A percentile compares a stretch with the other conserved stretches of the same genome.
These are phyloP conservation scores for Candida coleopterorum DNA, from an alignment of 805 yeast species.

Conservation along the genomic window DNA sequence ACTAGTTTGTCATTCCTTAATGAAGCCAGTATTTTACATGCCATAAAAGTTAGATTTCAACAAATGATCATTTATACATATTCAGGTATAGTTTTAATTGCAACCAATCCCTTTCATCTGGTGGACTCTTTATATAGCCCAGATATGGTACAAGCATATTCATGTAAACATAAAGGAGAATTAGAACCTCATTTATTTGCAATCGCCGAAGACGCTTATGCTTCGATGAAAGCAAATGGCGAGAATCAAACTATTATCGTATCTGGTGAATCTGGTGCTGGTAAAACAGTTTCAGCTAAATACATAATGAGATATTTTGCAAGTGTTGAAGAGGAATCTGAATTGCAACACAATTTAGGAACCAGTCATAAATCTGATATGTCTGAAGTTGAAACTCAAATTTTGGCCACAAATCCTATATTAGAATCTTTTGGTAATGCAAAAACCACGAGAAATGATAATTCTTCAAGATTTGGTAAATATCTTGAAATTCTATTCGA, in stretches of 20 bases:
- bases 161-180: conserved; percentile 90
- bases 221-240: conserved; percentile 84
- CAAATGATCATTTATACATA: conserved; percentile 92
- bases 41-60: conserved; percentile 82
- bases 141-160: conserved; percentile 91
- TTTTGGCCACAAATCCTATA: conserved; percentile 93
- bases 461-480: conserved; percentile 96
- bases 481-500: conserved; percentile 89
- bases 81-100: conserved; percentile 94
- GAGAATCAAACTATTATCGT: conserved; percentile 94
- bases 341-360: conserved; percentile 21
- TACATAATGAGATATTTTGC: conserved; percentile 98
- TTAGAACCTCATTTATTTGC: conserved; percentile 96
- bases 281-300: conserved; percentile 95
- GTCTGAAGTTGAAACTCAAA: conserved; percentile 90
- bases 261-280: conserved; percentile 98
- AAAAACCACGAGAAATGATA: conserved; percentile 93
- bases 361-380: conserved; percentile 51
- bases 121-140: conserved; percentile 88
- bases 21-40: conserved; percentile 95
- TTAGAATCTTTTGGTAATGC: conserved; percentile 99
- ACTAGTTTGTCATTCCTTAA: conserved; percentile 88
- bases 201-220: conserved; percentile 95
- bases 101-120: conserved; percentile 91
- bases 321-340: conserved; percentile 63